Base-by-base conservation (phyloP, 1,284 basidiomycete genomes). In the Trichosporon asahii region DNA sequence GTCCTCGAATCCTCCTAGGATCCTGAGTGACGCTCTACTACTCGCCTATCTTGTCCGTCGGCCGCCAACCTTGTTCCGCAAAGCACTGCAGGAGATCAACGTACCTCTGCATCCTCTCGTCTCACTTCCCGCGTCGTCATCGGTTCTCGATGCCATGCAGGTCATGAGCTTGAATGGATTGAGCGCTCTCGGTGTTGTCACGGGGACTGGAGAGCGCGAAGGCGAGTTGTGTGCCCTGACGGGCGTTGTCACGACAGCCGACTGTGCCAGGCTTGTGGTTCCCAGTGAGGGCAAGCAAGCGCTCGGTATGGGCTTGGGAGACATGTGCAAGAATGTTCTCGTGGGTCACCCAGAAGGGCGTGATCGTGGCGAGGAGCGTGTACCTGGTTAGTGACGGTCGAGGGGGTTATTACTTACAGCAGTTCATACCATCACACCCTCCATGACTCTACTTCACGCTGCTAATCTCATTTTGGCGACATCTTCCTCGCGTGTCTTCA, bases 101-200 rank as follows among this genome's bases (percentile, higher is more conserved):
- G 63, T 80, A 15, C 72, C 77, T 1, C 72, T 79, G 8, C 74
- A 79, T 68, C 73, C 77, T 0, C 73, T 79, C 12, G 73, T 80
- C 12, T 80, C 79, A 0, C 69, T 80, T 0, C 73, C 75, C 1
- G 70, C 70, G 0, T 72, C 74, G 0, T 76, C 78, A 0, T 73
- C 75, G 0, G 77, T 80, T 11, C 71, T 80, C 3, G 79, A 79
- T 64, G 79, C 79, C 18, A 80, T 80, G 79, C 79, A 80, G 37
- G 72, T 77, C 27, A 78, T 80, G 78, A 74, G 72, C 31, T 66
- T 78, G 12, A 72, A 77, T 57, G 77, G 77, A 12, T 70, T 79
- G 1, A 66, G 75, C 9, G 79, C 78, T 0, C 63, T 80, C 1
- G 79, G 79, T 0, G 78, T 80, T 3, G 61, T 79, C 0, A 73